Base-by-base conservation (phyloP, 2,329 filamentous ascomycete genomes). In the Chrysosporium keratinophilum region DNA sequence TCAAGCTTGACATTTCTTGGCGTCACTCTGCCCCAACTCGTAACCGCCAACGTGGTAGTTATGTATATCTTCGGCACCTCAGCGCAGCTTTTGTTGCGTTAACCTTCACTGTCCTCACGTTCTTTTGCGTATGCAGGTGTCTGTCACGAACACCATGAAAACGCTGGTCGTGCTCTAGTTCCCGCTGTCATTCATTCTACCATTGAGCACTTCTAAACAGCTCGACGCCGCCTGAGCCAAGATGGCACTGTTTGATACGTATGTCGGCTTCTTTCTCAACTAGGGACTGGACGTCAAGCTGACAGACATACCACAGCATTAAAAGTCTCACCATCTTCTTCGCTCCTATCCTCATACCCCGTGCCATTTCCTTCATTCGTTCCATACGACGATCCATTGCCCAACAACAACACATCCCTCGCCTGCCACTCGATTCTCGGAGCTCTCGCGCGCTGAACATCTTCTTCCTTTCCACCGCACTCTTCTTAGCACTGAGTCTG, bases 401-500 rank as follows among this genome's bases (percentile, higher is more conserved):
- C 5, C 54, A 60, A 51, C 35, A 41, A n/a, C 51, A 23, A 1
- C 66, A 67, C 17, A 71, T 69, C 7, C 64, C 68, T 28, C 68
- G 70, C 1, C 63, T 68, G 15, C 66, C 69, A 19, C 59, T 73
- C 1, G 66, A 70, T 3, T 43, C 62, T 11, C 61, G 63, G 33
- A 66, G 71, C 20, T 56, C 62, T 35, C 67, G 67, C 33, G 70
- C 71, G 5, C 61, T 76, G 43, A 76, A 75, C 54, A 63, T 80
- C 60, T 64, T 82, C 56, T 78, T 80, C 67, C 64, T 79, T 61
- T 73, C 76, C 58, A 74, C 74, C 44, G 60, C 75, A 43, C 57
- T 77, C 55, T 78, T 76, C 60, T 68, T 87, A 50, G 62, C 83
- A 55, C 77, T 81, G 55, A 83, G 85, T 14, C 71, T 91, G 0